These are phyloP conservation scores for Mycena metata DNA, from an alignment of 768 basidiomycete species.

Conservation along the genomic window DNA sequence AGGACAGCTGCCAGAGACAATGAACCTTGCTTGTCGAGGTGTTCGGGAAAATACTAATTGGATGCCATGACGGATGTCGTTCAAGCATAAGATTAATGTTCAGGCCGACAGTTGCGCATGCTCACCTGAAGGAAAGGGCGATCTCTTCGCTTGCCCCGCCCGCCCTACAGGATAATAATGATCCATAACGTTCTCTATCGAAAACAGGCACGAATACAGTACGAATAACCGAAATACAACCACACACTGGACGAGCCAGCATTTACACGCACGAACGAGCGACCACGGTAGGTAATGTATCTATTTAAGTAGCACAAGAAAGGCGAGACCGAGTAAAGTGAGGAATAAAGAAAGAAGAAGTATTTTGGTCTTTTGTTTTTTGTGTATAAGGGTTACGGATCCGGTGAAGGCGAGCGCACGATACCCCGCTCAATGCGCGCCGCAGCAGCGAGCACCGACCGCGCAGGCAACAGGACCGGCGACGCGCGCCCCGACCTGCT, in stretches of 20 bases:
- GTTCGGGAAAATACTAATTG: too few species aligned
- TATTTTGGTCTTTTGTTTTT: neutral
- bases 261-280: conserved; percentile 4
- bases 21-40: too few species aligned
- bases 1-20: too few species aligned
- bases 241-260: conserved; percentile 10
- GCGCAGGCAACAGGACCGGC: conserved; percentile 26
- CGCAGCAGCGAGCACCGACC: conserved; percentile 46
- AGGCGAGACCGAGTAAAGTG: conserved; percentile 9
- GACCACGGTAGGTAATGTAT: neutral
- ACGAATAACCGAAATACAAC: conserved; percentile 12
- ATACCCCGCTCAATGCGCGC: conserved; percentile 46
- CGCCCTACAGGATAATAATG: conserved; percentile 12
- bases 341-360: conserved; percentile 3
- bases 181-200: conserved; percentile 3
- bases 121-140: neutral
- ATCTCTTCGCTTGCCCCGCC: conserved; percentile 17
- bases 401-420: conserved; percentile 23
- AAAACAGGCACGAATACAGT: conserved; percentile 3
- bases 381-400: neutral
- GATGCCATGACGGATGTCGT: too few species aligned
- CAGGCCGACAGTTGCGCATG: neutral
- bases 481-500: conserved; percentile 28
- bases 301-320: conserved; percentile 24
- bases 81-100: neutral